Evolutionary conservation across 164 flowering plant genomes (phyloP).

Genomic region (Sedum album): DNA sequence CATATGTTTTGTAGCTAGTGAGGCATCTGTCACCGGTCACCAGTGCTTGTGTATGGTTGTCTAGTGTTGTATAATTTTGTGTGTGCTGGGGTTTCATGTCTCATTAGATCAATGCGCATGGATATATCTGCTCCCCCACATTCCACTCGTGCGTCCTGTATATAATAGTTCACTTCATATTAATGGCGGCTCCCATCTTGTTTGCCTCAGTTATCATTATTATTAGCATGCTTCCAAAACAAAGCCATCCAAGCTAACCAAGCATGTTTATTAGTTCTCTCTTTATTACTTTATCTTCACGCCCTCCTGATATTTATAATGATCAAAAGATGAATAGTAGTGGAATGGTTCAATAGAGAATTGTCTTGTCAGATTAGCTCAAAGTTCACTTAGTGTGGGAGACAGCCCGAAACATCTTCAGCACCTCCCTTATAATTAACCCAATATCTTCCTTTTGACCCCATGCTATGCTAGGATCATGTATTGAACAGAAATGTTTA

Average conservation of each 20-base stretch:
- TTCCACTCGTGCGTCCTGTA: slow-evolving; percentile 6
- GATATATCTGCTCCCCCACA: background rate
- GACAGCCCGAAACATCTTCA: slow-evolving; percentile 4
- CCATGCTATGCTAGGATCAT: background rate
- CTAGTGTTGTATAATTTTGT: slow-evolving; percentile 1
- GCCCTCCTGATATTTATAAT: background rate
- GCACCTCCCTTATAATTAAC: background rate
- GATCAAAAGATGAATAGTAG: slow-evolving; percentile 4
- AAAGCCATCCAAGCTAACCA: background rate
- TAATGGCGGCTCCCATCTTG: slow-evolving; percentile 9
- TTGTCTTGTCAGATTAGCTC: background rate
- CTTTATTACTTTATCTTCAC: background rate
- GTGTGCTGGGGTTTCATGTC: slow-evolving; percentile 2
- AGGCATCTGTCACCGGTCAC: background rate
- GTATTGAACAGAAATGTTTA: background rate
- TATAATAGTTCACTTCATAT: background rate
- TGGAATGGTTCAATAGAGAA: background rate
- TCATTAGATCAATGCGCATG: slow-evolving; percentile 2
- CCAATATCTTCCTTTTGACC: background rate
- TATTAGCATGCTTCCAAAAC: slow-evolving; percentile 5
- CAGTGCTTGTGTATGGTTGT: background rate
- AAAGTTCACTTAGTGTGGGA: background rate
- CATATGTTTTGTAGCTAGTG: background rate
- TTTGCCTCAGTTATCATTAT: background rate
- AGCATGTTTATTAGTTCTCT: background rate